A percentile compares a stretch with the other conserved stretches of the same genome.
phyloP scores from a whole-genome alignment of 768 basidiomycete species.

The Daedaleopsis nitida region DNA sequence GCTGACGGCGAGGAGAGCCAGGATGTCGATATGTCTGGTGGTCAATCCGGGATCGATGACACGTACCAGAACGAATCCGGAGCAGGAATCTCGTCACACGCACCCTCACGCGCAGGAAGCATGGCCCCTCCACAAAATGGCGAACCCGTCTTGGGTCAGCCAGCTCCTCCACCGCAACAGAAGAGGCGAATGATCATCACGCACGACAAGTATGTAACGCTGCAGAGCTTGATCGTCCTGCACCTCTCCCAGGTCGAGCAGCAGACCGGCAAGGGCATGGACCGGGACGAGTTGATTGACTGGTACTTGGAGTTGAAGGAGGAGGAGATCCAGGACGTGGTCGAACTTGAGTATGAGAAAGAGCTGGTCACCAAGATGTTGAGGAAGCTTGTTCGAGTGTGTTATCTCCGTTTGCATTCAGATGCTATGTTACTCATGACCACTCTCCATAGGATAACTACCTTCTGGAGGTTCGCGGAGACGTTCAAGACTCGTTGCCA shows the following conservation, averaged over 20 bases:
- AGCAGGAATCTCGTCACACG: constrained; percentile 20
- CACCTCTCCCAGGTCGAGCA: constrained; percentile 79
- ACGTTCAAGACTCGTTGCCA: constrained; percentile 77
- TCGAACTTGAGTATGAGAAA: constrained; percentile 88
- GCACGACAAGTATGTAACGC: constrained; percentile 90
- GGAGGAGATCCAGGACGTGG: constrained; percentile 76
- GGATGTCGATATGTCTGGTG: constrained; percentile 66
- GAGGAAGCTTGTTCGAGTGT: constrained; percentile 87
- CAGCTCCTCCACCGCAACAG: constrained; percentile 34
- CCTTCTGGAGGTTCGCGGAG: constrained; percentile 80
- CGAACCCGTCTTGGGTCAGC: constrained; percentile 18
- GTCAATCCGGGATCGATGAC: constrained; percentile 52
- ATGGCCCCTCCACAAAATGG: constrained; percentile 15
- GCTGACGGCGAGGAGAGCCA: constrained; percentile 48
- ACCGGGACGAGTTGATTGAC: constrained; percentile 90
- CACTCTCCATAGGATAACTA: constrained; percentile 66
- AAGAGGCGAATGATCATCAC: constrained; percentile 89
- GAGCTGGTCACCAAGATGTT: constrained; percentile 90
- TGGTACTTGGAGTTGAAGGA: constrained; percentile 96
- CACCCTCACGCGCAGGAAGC: constrained; percentile 27
- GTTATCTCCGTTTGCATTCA: constrained; percentile 16
- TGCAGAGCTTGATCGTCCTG: constrained; percentile 87
- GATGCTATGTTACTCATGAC: neutral
- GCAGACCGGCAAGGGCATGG: constrained; percentile 73
- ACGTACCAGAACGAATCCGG: constrained; percentile 35